Conservation (phyloP, 1,284 basidiomycete species). For the Tausonia pullulans region DNA sequence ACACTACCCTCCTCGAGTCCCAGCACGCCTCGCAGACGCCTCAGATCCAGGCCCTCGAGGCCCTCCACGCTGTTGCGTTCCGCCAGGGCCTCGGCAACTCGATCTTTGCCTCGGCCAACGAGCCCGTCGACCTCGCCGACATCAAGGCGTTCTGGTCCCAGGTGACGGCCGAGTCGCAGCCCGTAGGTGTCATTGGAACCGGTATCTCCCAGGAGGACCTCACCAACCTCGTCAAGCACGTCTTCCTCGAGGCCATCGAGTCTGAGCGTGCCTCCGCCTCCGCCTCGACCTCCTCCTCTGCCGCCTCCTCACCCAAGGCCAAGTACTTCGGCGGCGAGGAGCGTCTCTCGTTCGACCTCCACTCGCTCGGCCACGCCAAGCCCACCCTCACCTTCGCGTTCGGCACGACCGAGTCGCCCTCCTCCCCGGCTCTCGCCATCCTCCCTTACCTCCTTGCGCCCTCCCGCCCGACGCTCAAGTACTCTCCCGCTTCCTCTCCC, state of each 20-base stretch:
- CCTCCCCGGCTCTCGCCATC: constrained; percentile 49
- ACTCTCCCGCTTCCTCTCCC: constrained; percentile 61
- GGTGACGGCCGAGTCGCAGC: constrained; percentile 21
- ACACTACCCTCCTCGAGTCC: constrained; percentile 52
- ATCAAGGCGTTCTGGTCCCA: constrained; percentile 45
- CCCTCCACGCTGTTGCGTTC: constrained; percentile 80
- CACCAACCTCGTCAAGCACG: constrained; percentile 49
- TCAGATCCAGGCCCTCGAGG: constrained; percentile 39
- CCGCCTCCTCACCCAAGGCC: constrained; percentile 32
- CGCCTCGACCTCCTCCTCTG: constrained; percentile 30
- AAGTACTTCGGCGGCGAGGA: constrained; percentile 75
- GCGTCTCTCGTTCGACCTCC: constrained; percentile 46
- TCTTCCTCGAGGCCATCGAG: constrained; percentile 31
- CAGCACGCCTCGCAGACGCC: not conserved
- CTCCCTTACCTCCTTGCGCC: constrained; percentile 64
- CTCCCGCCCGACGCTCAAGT: constrained; percentile 53
- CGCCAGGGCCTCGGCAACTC: constrained; percentile 79
- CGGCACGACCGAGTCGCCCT: constrained; percentile 42
- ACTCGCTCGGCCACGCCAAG: constrained; percentile 32
- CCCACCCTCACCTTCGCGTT: constrained; percentile 76
- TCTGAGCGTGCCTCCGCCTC: not conserved
- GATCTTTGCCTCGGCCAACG: constrained; percentile 62
- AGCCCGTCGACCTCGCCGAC: constrained; percentile 49
- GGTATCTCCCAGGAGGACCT: constrained; percentile 58
- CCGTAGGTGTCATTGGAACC: constrained; percentile 73